Base-by-base conservation (phyloP, 176 grass and related monocot genomes). In the Hsuehochloa calcarea region DNA sequence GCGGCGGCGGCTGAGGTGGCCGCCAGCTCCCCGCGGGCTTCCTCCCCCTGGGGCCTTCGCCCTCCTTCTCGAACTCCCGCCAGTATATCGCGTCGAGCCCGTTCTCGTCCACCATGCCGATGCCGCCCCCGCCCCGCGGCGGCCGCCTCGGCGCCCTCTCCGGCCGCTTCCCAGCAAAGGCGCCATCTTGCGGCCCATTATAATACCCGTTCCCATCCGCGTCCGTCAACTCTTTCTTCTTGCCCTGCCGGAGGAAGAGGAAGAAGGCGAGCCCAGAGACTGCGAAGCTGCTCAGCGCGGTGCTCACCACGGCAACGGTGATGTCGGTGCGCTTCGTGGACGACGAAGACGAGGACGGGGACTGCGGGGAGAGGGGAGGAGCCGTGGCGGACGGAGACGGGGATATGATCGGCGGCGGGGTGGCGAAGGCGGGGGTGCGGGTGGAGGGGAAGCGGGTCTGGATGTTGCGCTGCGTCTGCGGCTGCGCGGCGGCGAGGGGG, bases 81-180 rank as follows among this genome's bases (percentile, higher is more conserved):
- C 82, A 93, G 82, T 98, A 98, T 62, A 98, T 93, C 51, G 96
- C 96, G 83, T 95, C 96, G n/a, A 98, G 85, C 0, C 96, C 96
- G 52, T 93, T 92, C 85, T 95, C 93, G 45, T 98, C 96, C 34
- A 98, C 91, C 68, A 95, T 93, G 34, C 52, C 64, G 50, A 86
- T 39, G 39, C 82, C 75, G 4, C 20, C 45, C 19, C 62, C 29
- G 49, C 58, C 85, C 40, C 77, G 70, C 1, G 87, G 72, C 5
- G 77, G 87, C 84, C 77, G 77, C 62, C 64, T 84, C 3, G 77
- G 87, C 72, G 67, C 46, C 84, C 59, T 59, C 77, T 81, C 84
- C 15, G 59, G 75, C 5, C 56, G 58, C 65, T 86, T 91, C 37
- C 58, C 85, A 0, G 43, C 41, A 17, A 86, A 82, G 35, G 79